A percentile compares a stretch with the other conserved stretches of the same genome.
Conservation (phyloP, 352 stramenopile species). For the Pythium aristosporum region DNA sequence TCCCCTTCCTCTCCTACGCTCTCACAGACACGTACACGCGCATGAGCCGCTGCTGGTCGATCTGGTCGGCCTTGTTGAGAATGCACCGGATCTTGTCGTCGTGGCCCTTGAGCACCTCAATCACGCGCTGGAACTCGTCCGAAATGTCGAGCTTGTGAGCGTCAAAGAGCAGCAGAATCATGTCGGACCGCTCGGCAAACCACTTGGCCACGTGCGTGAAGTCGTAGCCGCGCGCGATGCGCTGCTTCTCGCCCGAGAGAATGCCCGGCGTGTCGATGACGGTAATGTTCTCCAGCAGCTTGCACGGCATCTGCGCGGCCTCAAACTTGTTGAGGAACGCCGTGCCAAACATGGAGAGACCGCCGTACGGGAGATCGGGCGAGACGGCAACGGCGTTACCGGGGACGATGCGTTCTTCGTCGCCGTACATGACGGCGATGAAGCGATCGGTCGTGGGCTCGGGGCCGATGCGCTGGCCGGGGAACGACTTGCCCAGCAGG, state of each 20-base stretch:
- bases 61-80: constrained; percentile 99
- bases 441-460: constrained; percentile 99
- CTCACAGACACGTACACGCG: constrained; percentile 64
- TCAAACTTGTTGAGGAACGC: constrained; percentile 99
- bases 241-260: constrained; percentile 98
- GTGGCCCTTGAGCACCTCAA: constrained; percentile 95
- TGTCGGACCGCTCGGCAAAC: constrained; percentile 96
- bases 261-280: constrained; percentile 98
- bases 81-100: constrained; percentile 99
- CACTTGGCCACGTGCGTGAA: constrained; percentile 91
- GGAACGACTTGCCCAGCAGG: constrained; percentile 95
- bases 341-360: constrained; percentile 96
- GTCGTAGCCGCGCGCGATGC: constrained; percentile 96
- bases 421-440: constrained; percentile 96
- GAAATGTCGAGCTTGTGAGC: constrained; percentile 99
- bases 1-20: neutral
- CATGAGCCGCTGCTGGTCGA: constrained; percentile 97
- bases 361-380: constrained; percentile 92
- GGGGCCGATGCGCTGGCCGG: constrained; percentile 95
- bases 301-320: constrained; percentile 92
- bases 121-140: constrained; percentile 98
- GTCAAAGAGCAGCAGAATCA: constrained; percentile 99
- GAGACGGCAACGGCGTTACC: constrained; percentile 96
- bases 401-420: constrained; percentile 95
- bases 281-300: constrained; percentile 94